These are phyloP conservation scores for Mallotus japonicus DNA, from an alignment of 441 rosid genomes.

Conservation along the genomic window DNA sequence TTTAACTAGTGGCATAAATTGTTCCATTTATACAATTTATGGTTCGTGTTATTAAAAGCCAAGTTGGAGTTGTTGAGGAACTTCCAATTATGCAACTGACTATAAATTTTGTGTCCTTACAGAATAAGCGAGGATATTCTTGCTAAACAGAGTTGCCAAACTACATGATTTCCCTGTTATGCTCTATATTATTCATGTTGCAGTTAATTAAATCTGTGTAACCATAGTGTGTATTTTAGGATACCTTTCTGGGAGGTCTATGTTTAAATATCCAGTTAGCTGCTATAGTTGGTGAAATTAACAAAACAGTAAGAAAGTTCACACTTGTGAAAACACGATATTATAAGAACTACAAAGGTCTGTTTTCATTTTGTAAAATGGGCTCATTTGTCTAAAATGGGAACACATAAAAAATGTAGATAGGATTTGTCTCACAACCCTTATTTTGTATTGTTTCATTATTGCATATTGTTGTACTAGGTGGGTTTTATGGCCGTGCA, in stretches of 20 bases:
- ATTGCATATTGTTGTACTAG: neutral
- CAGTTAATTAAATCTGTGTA: neutral
- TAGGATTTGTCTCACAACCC: neutral
- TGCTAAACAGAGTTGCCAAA: neutral
- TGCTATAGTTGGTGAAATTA: neutral
- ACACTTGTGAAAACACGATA: neutral
- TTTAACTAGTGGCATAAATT: conserved; percentile 1
- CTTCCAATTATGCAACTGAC: neutral
- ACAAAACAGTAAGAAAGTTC: neutral
- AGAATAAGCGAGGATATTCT: neutral
- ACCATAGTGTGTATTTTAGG: neutral
- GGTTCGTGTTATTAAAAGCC: conserved; percentile 10
- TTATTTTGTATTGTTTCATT: neutral
- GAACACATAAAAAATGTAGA: neutral
- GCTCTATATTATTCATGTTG: neutral
- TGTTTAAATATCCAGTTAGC: neutral
- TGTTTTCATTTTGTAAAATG: neutral
- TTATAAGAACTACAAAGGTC: neutral
- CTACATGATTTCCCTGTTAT: neutral
- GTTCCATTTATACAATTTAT: neutral
- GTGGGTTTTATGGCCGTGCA: neutral
- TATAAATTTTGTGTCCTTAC: neutral
- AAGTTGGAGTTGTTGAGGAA: neutral
- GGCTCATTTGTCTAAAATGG: neutral
- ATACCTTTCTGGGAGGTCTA: too few species aligned